These are phyloP conservation scores for Lentinula detonsa DNA, from an alignment of 768 basidiomycete species.

Conservation along the genomic window DNA sequence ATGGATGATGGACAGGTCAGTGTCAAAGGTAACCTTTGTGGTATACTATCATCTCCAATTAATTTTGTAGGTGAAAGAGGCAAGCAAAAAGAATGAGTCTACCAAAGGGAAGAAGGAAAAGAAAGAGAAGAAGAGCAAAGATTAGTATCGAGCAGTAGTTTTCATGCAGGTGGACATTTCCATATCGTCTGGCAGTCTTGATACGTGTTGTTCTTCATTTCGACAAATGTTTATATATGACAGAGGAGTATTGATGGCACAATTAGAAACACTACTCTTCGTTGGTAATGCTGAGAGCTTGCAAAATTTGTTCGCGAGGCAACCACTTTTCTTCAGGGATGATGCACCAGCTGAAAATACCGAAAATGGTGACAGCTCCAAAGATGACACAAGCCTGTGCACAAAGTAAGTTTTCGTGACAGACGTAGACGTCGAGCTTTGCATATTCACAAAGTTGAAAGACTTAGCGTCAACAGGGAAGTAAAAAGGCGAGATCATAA, in stretches of 20 bases:
- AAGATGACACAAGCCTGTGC: constrained; percentile 72
- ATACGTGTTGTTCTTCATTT: too few species aligned
- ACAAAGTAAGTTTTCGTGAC: background rate
- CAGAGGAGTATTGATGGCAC: too few species aligned
- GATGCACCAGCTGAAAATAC: constrained; percentile 70
- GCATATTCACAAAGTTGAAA: constrained; percentile 76
- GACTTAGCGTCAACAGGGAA: constrained; percentile 73
- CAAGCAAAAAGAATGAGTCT: constrained; percentile 31
- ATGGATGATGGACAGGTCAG: constrained; percentile 18
- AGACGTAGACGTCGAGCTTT: background rate
- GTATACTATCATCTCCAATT: constrained; percentile 1
- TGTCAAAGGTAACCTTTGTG: background rate
- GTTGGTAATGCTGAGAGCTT: constrained; percentile 27
- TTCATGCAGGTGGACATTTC: too few species aligned
- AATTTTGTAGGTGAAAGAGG: constrained; percentile 21
- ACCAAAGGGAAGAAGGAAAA: constrained; percentile 11
- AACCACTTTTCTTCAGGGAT: constrained; percentile 81
- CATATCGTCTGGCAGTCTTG: too few species aligned
- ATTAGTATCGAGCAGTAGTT: background rate
- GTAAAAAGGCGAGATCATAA: constrained; percentile 80
- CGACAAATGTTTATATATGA: too few species aligned
- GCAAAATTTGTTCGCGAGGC: constrained; percentile 52
- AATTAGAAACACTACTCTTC: background rate
- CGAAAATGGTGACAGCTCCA: constrained; percentile 72
- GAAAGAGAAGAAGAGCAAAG: constrained; percentile 4